Evolutionary conservation across 1,139 yeast genomes (phyloP).

Genomic region (Blastobotrys petasosporus): DNA sequence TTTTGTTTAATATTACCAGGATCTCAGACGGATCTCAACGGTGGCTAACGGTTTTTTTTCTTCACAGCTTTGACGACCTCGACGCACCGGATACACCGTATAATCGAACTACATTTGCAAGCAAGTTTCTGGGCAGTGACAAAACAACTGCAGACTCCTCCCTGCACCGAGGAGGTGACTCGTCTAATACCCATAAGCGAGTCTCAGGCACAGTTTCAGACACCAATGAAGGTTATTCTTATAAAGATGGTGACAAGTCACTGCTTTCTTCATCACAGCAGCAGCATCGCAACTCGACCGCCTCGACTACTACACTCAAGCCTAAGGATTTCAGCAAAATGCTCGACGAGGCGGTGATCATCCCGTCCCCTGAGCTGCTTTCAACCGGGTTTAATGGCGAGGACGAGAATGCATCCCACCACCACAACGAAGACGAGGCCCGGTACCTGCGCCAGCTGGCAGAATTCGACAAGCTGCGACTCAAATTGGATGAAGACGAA

Average conservation of each 20-base stretch:
- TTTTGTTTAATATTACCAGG: neutral
- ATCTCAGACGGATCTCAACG: neutral
- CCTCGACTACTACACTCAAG: neutral
- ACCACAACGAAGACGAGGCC: slow-evolving; percentile 7
- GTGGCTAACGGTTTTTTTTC: slow-evolving; percentile 2
- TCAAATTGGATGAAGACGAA: slow-evolving; percentile 6
- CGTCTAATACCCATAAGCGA: slow-evolving; percentile 4
- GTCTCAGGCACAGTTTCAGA: slow-evolving; percentile 1
- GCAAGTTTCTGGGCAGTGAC: no score
- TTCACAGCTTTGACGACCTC: slow-evolving; percentile 3
- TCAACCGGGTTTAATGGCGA: neutral
- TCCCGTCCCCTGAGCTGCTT: neutral
- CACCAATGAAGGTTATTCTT: neutral
- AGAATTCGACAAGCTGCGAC: slow-evolving; percentile 12
- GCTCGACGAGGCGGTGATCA: slow-evolving; percentile 1
- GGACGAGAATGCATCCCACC: no score
- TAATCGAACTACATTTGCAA: no score
- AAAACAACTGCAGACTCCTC: no score
- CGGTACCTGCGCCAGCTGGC: slow-evolving; percentile 11
- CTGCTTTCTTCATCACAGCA: neutral
- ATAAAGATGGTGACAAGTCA: no score
- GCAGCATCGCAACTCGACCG: neutral
- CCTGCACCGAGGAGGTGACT: slow-evolving; percentile 1
- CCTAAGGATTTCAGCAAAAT: neutral
- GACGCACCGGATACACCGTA: slow-evolving; percentile 5